Evolutionary conservation across 2,329 filamentous ascomycete species (phyloP).

Genomic region (Capronia coronata): DNA sequence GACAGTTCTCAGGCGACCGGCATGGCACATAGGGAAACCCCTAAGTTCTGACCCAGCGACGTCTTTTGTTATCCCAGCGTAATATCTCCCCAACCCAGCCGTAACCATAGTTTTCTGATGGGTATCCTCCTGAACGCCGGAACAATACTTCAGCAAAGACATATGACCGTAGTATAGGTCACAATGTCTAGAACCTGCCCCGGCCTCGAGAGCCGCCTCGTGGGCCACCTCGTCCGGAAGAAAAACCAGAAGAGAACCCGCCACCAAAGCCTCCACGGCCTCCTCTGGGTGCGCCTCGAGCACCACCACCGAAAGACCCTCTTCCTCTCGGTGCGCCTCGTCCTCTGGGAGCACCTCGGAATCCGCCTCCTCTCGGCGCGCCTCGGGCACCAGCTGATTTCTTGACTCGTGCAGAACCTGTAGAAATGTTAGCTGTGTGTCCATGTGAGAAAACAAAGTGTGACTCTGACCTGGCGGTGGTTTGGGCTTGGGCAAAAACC

Average conservation of each 20-base stretch:
- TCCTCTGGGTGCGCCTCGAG: slow-evolving; percentile 17
- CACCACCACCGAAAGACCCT: slow-evolving; percentile 32
- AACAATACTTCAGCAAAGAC: slow-evolving; percentile 35
- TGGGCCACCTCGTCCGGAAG: neutral
- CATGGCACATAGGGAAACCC: too few species aligned
- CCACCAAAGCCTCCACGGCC: neutral
- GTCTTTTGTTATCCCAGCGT: neutral
- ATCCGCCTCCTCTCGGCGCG: slow-evolving; percentile 40
- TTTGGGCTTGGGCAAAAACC: slow-evolving; percentile 93
- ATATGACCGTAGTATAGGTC: slow-evolving; percentile 3
- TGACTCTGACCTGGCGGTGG: slow-evolving; percentile 45
- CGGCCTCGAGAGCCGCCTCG: slow-evolving; percentile 16
- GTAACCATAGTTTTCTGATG: slow-evolving; percentile 11
- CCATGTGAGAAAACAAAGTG: neutral
- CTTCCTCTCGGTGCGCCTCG: slow-evolving; percentile 26
- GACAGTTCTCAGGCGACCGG: too few species aligned
- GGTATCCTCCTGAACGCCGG: slow-evolving; percentile 39
- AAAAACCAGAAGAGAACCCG: neutral
- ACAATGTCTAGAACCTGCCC: slow-evolving; percentile 11
- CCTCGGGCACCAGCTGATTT: slow-evolving; percentile 41
- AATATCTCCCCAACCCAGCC: slow-evolving; percentile 1
- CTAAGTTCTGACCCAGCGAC: neutral
- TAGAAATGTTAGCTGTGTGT: slow-evolving; percentile 31
- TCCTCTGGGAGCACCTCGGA: slow-evolving; percentile 29
- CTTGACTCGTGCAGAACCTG: slow-evolving; percentile 43